phyloP scores from a whole-genome alignment of 257 asterid genomes.

The Linaria vulgaris region DNA sequence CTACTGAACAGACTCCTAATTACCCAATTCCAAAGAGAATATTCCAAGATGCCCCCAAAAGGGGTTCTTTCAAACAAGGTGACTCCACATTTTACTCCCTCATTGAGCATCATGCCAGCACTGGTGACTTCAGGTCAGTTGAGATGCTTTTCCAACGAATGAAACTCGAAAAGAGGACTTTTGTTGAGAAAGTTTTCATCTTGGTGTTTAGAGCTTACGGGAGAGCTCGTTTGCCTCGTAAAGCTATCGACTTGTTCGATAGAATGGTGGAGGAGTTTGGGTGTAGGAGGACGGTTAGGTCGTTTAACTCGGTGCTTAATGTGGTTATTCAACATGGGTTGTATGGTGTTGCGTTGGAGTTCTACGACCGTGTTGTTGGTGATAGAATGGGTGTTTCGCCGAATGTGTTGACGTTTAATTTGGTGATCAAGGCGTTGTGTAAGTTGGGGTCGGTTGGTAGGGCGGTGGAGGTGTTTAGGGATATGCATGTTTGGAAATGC shows the following conservation, averaged over 20 bases:
- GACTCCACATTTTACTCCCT: conserved; percentile 84
- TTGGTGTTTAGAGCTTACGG: conserved; percentile 74
- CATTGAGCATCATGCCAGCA: conserved; percentile 59
- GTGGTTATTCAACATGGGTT: conserved; percentile 64
- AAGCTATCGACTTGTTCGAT: conserved; percentile 65
- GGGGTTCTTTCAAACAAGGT: conserved; percentile 72
- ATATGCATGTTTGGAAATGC: conserved; percentile 54
- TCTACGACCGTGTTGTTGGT: conserved; percentile 49
- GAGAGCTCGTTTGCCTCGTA: conserved; percentile 52
- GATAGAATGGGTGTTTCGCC: conserved; percentile 40
- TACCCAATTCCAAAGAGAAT: conserved; percentile 54
- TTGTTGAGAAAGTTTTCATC: conserved; percentile 69
- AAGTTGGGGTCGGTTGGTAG: conserved; percentile 49
- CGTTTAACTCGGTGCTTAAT: conserved; percentile 82
- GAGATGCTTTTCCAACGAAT: conserved; percentile 65
- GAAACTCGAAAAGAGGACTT: conserved; percentile 65
- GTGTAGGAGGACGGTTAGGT: conserved; percentile 71
- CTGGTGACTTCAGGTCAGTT: conserved; percentile 66
- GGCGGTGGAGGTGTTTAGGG: conserved; percentile 67
- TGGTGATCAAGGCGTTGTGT: conserved; percentile 76
- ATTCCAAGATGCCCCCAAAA: conserved; percentile 45
- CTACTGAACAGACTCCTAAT: conserved; percentile 22
- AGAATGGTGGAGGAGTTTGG: conserved; percentile 74
- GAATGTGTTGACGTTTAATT: conserved; percentile 72
- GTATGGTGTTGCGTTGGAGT: conserved; percentile 59